Evolutionary conservation across 148 eudicot genomes (phyloP), one percentile per base, ranked within the genome.

Genomic region (Silene uniflora): DNA sequence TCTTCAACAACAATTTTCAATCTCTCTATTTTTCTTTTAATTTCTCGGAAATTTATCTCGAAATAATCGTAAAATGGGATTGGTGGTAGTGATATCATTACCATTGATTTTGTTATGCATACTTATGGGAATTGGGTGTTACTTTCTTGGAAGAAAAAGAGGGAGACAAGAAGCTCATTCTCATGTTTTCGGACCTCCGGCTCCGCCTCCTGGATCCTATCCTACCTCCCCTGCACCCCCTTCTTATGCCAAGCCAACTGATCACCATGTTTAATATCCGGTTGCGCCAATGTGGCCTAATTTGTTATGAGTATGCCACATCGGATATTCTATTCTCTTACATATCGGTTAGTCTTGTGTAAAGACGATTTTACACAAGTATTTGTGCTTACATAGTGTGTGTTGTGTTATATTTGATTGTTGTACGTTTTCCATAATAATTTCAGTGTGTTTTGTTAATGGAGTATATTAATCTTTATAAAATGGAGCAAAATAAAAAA

Each of bases 11-110:
- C 35, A 24, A 19, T 32, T 23, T 55, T 14, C 35, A n/a, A 27
- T 19, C 58, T 74, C 70, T 46, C 46, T 4, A 22, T 23, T 35
- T 60, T 55, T n/a, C n/a, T n/a, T n/a, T n/a, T n/a, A n/a, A n/a
- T 25, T 29, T 22, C 61, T 24, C 42, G 5, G 0, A 0, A 39
- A 39, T 39, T 39, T 39, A 6, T 39, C 10, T 7, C 44, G 10
- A 39, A 39, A 6, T 35, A 39, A 6, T 39, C 11, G 17, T 7
- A 32, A 84, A 67, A 84, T 85, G 87, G 85, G 80, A 18, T 54
- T 85, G 27, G 87, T 82, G 14, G 65, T 85, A 13, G 87, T 85
- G 29, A 80, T 85, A 27, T 85, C 87, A 14, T 23, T 85, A 22
- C 87, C 87, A 44, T 80, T 85, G 39, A 75, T 85, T 46, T 39